Evolutionary conservation across 2,329 filamentous ascomycete genomes (phyloP).

Genomic region (Talaromyces sp.): DNA sequence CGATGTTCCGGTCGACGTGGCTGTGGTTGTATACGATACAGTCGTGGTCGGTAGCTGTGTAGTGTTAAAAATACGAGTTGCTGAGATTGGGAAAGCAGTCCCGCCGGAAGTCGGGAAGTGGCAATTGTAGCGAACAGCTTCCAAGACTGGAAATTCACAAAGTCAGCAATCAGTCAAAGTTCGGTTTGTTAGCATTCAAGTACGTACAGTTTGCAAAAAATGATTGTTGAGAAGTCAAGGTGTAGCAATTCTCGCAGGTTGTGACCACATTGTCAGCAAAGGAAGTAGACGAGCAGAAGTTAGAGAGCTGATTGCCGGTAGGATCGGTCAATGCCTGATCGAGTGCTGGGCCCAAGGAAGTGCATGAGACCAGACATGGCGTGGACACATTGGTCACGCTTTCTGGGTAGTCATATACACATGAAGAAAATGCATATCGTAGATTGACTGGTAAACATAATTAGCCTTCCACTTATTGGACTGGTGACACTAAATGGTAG

Average conservation of each 20-base stretch:
- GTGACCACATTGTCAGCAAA: constrained; percentile 43
- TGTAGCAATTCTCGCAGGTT: constrained; percentile 43
- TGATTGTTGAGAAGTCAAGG: constrained; percentile 38
- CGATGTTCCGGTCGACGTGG: constrained; percentile 22
- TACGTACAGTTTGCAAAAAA: constrained; percentile 45
- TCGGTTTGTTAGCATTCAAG: background rate
- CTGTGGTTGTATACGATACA: constrained; percentile 21
- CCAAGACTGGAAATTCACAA: constrained; percentile 35
- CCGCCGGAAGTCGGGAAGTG: constrained; percentile 36
- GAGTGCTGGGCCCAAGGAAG: constrained; percentile 32
- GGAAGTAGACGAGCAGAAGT: constrained; percentile 36
- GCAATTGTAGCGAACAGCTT: constrained; percentile 46
- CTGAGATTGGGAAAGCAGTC: constrained; percentile 38
- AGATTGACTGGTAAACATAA: constrained; percentile 39
- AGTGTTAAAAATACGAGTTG: constrained; percentile 41
- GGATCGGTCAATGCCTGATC: constrained; percentile 31
- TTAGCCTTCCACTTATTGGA: constrained; percentile 10
- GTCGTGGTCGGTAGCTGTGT: constrained; percentile 35
- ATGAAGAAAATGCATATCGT: constrained; percentile 43
- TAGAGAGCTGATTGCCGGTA: constrained; percentile 28
- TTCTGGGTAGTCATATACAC: constrained; percentile 42
- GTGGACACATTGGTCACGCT: constrained; percentile 38
- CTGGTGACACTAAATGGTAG: background rate
- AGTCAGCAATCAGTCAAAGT: background rate
- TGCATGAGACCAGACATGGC: constrained; percentile 44